Evolutionary conservation across 2,329 filamentous ascomycete species (phyloP), one percentile per base, ranked within the genome.

Genomic region (Xylaria sp.): DNA sequence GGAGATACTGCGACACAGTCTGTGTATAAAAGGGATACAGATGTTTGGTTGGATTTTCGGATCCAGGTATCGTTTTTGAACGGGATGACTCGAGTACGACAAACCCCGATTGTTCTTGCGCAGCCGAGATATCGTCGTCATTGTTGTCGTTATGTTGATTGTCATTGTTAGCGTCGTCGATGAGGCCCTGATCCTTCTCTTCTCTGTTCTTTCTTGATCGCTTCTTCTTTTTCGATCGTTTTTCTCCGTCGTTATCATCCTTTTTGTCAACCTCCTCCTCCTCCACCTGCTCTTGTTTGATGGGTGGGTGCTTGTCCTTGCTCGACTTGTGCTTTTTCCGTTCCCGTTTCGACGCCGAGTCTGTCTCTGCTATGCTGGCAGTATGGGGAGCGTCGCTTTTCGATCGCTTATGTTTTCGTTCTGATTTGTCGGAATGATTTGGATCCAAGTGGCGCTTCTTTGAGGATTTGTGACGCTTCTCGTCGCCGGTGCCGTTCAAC

Each of bases 1-100:
- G 86, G 66, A 94, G 84, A 78, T 92, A 94, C 70, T 97, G 85
- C 1, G 94, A 94, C 43, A 92, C 86, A 21, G 90, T 92, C 72
- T 94, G 89, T 28, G 87, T 86, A 74, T 88, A 88, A 78, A 96
- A 94, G 15, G 94, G 91, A 46, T 90, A 91, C 66, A 77, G 79
- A 52, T 76, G 76, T 61, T 78, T 28, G 14, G 54, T 37, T 4
- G 31, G 45, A 15, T 51, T 42, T 15, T 19, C 11, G 14, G 49
- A 17, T 17, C 45, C 50, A 8, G 53, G 46, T 2, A 55, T 12
- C 25, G 25, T 54, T 19, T 35, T 57, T 3, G 57, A 59, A 43
- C 19, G 64, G 14, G 57, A 47, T n/a, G 64, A 68, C 61, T 80
- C 77, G 57, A 71, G 68, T 21, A 82, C 79, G 75, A 82, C 80